Conservation (phyloP, 805 yeast genomes). For the Diddensiella transvaalensis region DNA sequence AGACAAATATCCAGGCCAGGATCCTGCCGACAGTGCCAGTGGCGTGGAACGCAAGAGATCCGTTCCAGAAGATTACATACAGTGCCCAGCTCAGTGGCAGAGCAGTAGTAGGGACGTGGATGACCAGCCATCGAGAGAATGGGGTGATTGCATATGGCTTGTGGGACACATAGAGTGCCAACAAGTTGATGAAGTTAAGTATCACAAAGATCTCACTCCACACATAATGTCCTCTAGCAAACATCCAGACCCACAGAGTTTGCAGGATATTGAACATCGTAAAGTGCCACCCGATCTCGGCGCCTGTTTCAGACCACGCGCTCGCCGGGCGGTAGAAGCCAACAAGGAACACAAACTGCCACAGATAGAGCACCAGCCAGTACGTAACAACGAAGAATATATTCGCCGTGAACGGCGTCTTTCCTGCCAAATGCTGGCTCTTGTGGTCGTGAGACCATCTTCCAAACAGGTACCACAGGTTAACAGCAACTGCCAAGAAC, state of each 20-base stretch:
- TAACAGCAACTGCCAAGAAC: slow-evolving; percentile 53
- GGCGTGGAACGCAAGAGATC: slow-evolving; percentile 67
- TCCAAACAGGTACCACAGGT: slow-evolving; percentile 55
- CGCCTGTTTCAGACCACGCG: slow-evolving; percentile 25
- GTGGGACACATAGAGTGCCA: slow-evolving; percentile 53
- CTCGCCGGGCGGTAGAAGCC: slow-evolving; percentile 24
- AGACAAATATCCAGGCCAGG: slow-evolving; percentile 67
- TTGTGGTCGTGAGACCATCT: slow-evolving; percentile 40
- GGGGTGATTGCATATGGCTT: slow-evolving; percentile 57
- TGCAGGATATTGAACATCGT: slow-evolving; percentile 56
- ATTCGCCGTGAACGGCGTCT: slow-evolving; percentile 68
- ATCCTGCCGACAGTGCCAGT: slow-evolving; percentile 53
- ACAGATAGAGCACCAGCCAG: slow-evolving; percentile 53
- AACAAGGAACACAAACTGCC: slow-evolving; percentile 45
- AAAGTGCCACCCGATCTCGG: slow-evolving; percentile 56
- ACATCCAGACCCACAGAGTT: slow-evolving; percentile 61
- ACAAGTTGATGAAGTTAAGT: slow-evolving; percentile 56
- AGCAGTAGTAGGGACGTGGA: slow-evolving; percentile 66
- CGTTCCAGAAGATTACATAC: slow-evolving; percentile 79
- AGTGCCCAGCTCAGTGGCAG: slow-evolving; percentile 73
- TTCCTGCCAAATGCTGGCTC: slow-evolving; percentile 45
- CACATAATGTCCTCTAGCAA: slow-evolving; percentile 56
- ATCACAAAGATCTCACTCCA: slow-evolving; percentile 56
- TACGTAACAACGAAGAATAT: slow-evolving; percentile 39
- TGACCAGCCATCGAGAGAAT: slow-evolving; percentile 47